Conservation (phyloP, 2,329 filamentous ascomycete genomes). For the Neonectria ditissima region DNA sequence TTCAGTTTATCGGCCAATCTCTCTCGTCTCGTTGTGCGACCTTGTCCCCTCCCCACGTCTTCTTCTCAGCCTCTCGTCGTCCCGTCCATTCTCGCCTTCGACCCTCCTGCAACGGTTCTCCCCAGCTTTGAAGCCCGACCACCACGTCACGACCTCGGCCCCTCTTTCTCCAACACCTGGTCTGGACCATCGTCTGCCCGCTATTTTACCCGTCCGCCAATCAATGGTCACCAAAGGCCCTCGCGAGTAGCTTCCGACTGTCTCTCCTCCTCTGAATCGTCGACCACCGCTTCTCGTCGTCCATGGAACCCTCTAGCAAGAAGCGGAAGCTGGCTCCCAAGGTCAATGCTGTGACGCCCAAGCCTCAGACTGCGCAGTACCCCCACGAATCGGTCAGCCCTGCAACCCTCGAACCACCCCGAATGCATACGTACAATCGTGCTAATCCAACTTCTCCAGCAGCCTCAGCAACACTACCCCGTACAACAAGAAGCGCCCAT, state of each 20-base stretch:
- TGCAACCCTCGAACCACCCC: slow-evolving; percentile 34
- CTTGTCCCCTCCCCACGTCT: slow-evolving; percentile 16
- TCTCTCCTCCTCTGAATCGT: slow-evolving; percentile 29
- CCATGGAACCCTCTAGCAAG: slow-evolving; percentile 58
- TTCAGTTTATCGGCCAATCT: slow-evolving; percentile 23
- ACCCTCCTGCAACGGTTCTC: slow-evolving; percentile 3
- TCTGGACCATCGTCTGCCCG: slow-evolving; percentile 9
- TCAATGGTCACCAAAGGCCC: slow-evolving; percentile 40
- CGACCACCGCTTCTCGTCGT: slow-evolving; percentile 31
- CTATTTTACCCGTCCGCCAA: slow-evolving; percentile 23
- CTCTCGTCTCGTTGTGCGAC: slow-evolving; percentile 21
- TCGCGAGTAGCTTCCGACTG: slow-evolving; percentile 33
- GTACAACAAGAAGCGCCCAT: slow-evolving; percentile 55
- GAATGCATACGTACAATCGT: slow-evolving; percentile 23
- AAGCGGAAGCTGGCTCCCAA: slow-evolving; percentile 60
- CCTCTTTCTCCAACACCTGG: slow-evolving; percentile 6
- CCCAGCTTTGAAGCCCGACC: not conserved
- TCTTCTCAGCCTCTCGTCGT: slow-evolving; percentile 12
- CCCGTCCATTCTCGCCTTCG: not conserved
- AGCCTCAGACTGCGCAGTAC: slow-evolving; percentile 49
- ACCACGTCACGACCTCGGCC: not conserved
- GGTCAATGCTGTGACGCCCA: slow-evolving; percentile 50
- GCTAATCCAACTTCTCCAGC: slow-evolving; percentile 37
- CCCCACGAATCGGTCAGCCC: slow-evolving; percentile 52
- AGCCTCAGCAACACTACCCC: slow-evolving; percentile 51